Conservation (phyloP, 1,284 basidiomycete genomes). For the Calocybe gambosa region DNA sequence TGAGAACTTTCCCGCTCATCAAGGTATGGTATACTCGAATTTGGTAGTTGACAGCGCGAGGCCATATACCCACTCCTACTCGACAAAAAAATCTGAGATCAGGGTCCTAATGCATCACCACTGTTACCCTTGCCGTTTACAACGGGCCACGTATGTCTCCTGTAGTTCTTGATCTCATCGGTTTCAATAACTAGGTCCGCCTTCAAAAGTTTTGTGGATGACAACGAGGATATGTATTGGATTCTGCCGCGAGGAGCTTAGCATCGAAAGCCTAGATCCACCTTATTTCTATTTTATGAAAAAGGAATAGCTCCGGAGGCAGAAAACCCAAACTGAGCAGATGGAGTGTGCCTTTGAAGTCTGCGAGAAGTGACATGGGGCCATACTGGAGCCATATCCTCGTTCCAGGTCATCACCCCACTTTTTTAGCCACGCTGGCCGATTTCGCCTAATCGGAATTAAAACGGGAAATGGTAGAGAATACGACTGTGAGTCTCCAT, state of each 20-base stretch:
- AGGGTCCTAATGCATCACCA: conserved; percentile 40
- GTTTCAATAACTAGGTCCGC: conserved; percentile 45
- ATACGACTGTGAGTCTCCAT: too few species aligned
- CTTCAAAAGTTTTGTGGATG: conserved; percentile 17
- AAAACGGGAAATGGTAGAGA: neutral
- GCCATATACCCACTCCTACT: conserved; percentile 42
- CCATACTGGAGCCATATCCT: neutral
- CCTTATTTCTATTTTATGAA: conserved; percentile 33
- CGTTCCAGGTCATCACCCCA: neutral
- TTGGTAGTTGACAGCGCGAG: conserved; percentile 38
- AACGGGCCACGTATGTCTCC: conserved; percentile 31
- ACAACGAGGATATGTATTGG: conserved; percentile 25
- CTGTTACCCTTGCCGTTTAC: conserved; percentile 51
- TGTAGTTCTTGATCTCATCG: conserved; percentile 48
- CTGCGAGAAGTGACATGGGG: neutral
- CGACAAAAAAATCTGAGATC: conserved; percentile 36
- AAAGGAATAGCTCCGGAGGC: conserved; percentile 41
- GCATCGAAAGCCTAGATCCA: conserved; percentile 26
- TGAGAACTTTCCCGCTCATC: neutral
- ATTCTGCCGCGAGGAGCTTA: conserved; percentile 35
- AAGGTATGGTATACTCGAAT: conserved; percentile 19
- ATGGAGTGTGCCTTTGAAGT: neutral
- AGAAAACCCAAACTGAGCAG: conserved; percentile 20
- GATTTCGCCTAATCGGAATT: neutral
- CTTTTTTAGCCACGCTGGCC: neutral